These are phyloP conservation scores for Apiospora arundinis DNA, from an alignment of 2,329 filamentous ascomycete species.

Conservation along the genomic window DNA sequence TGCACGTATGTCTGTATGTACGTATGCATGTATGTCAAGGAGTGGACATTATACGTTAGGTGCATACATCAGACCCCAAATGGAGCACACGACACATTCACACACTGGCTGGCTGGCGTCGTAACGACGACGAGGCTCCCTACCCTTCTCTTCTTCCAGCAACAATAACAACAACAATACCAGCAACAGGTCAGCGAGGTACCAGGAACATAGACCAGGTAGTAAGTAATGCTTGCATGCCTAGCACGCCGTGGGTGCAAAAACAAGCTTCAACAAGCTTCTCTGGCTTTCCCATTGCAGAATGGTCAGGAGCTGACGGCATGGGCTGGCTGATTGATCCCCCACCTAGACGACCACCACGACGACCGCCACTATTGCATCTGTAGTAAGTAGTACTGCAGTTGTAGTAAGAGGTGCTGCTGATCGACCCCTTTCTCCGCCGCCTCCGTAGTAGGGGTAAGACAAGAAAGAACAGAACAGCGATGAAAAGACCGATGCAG, in stretches of 20 bases:
- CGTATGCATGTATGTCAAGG: background rate
- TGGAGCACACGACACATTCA: background rate
- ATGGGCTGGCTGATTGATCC: background rate
- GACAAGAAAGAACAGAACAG: background rate
- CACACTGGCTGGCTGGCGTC: background rate
- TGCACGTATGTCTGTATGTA: background rate
- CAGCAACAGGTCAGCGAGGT: background rate
- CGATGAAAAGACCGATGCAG: background rate
- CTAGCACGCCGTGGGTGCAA: background rate
- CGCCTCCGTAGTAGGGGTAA: background rate
- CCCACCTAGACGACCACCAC: no score
- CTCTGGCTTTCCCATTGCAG: background rate
- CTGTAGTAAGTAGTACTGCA: background rate
- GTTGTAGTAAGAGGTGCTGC: background rate
- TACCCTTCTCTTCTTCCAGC: background rate
- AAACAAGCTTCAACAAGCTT: conserved; percentile 16
- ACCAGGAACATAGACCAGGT: background rate
- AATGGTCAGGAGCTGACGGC: background rate
- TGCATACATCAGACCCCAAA: background rate
- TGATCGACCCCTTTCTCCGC: background rate
- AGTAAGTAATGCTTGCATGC: background rate
- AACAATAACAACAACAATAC: background rate
- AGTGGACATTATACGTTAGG: background rate
- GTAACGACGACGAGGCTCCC: background rate
- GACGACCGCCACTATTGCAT: background rate